Conservation (phyloP, 202 grass and related monocot genomes). For the Zoysia matrella region DNA sequence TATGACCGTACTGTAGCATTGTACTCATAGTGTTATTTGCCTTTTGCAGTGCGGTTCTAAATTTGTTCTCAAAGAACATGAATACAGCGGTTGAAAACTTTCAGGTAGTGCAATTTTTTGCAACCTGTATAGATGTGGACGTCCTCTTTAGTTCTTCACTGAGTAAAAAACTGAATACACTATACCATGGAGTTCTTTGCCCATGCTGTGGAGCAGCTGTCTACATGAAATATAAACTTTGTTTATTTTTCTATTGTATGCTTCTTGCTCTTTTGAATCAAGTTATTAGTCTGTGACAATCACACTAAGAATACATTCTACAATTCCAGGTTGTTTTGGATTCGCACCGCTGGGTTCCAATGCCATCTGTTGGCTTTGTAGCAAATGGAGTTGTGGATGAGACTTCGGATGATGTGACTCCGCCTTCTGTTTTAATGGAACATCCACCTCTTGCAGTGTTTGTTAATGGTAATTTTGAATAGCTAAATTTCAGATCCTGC, state of each 20-base stretch:
- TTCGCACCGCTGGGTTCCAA: slow-evolving; percentile 92
- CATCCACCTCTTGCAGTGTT: slow-evolving; percentile 96
- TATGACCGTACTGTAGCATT: slow-evolving; percentile 18
- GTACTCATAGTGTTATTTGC: slow-evolving; percentile 40
- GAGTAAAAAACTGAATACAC: slow-evolving; percentile 12
- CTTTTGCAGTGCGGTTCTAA: slow-evolving; percentile 81
- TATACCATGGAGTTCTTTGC: neutral
- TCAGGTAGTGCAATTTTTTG: slow-evolving; percentile 62
- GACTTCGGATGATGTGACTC: slow-evolving; percentile 77
- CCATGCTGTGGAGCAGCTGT: neutral
- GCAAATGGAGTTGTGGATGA: slow-evolving; percentile 87
- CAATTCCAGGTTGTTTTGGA: slow-evolving; percentile 79
- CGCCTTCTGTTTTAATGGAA: slow-evolving; percentile 96
- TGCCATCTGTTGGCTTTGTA: slow-evolving; percentile 98
- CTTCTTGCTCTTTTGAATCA: slow-evolving; percentile 18
- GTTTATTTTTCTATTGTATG: neutral
- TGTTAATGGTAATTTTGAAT: slow-evolving; percentile 78
- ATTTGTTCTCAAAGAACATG: slow-evolving; percentile 97
- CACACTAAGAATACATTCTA: slow-evolving; percentile 6
- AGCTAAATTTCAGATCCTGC: slow-evolving; percentile 19
- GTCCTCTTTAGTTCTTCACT: slow-evolving; percentile 11
- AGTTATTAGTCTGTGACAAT: neutral
- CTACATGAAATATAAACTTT: slow-evolving; percentile 11
- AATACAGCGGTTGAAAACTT: slow-evolving; percentile 87
- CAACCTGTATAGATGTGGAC: slow-evolving; percentile 5